phyloP scores from a whole-genome alignment of 1,284 basidiomycete genomes.

The Bjerkandera adusta region DNA sequence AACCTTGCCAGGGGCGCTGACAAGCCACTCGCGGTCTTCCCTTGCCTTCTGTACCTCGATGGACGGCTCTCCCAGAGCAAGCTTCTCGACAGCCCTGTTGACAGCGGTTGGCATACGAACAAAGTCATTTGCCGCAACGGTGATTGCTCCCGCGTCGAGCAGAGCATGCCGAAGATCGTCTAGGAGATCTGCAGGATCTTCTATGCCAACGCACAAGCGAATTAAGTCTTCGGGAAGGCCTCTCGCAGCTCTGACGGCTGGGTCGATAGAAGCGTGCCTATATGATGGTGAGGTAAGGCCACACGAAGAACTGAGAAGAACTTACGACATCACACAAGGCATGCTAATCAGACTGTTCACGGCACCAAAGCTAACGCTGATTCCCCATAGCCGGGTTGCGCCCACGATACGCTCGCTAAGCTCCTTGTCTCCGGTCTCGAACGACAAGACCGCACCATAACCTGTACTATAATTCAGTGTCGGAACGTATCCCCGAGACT shows the following conservation, averaged over 20 bases:
- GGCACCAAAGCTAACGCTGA: constrained; percentile 97
- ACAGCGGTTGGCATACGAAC: constrained; percentile 48
- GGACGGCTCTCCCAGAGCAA: constrained; percentile 42
- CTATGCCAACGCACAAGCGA: constrained; percentile 97
- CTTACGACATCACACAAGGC: constrained; percentile 99
- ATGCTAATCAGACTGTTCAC: constrained; percentile 99
- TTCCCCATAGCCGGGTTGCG: constrained; percentile 92
- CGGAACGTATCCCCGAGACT: neutral
- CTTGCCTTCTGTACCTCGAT: constrained; percentile 18
- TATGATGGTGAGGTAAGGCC: neutral
- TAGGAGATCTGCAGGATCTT: constrained; percentile 90
- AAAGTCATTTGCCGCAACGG: constrained; percentile 43
- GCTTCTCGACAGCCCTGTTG: constrained; percentile 65
- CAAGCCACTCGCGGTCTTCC: constrained; percentile 73
- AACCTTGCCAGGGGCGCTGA: constrained; percentile 96
- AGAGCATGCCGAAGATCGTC: constrained; percentile 95
- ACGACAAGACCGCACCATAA: constrained; percentile 92
- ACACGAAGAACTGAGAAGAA: constrained; percentile 28
- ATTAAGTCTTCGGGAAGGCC: constrained; percentile 98
- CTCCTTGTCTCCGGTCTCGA: constrained; percentile 90
- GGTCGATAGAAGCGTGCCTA: constrained; percentile 97
- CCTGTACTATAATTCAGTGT: constrained; percentile 15
- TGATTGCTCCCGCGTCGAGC: constrained; percentile 88
- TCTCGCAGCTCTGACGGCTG: constrained; percentile 88
- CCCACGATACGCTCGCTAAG: constrained; percentile 93